phyloP scores from a whole-genome alignment of 2,329 filamentous ascomycete species.

The Neonectria ditissima region DNA sequence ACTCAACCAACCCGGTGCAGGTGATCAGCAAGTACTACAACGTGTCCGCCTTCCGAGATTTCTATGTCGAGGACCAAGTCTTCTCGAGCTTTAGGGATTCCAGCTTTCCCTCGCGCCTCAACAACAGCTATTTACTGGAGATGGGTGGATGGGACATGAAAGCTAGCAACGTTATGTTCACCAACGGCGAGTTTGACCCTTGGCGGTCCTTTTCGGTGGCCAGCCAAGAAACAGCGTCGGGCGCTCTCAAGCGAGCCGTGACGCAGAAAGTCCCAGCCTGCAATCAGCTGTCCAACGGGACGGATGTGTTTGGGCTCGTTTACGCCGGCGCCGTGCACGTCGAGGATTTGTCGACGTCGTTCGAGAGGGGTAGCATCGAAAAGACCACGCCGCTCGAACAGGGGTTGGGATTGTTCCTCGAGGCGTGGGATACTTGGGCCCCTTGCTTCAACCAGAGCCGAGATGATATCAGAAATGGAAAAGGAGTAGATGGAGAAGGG shows the following conservation, averaged over 20 bases:
- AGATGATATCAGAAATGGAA: constrained; percentile 27
- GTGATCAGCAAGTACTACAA: constrained; percentile 25
- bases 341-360: constrained; percentile 21
- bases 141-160: constrained; percentile 46
- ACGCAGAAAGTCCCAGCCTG: constrained; percentile 23
- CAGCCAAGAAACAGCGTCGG: constrained; percentile 19
- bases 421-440: constrained; percentile 29
- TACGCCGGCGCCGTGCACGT: constrained; percentile 27
- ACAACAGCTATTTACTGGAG: constrained; percentile 54
- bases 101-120: constrained; percentile 9
- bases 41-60: constrained; percentile 5
- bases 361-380: constrained; percentile 5
- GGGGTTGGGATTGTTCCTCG: constrained; percentile 28
- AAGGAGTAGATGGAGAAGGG: constrained; percentile 21
- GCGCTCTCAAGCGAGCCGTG: constrained; percentile 11
- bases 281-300: constrained; percentile 15
- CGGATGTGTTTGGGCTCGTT: constrained; percentile 28
- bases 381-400: constrained; percentile 18
- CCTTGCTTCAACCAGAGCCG: constrained; percentile 36
- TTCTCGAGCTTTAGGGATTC: constrained; percentile 14
- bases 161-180: constrained; percentile 44
- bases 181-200: constrained; percentile 47
- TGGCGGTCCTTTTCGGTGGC: constrained; percentile 39
- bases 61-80: not conserved
- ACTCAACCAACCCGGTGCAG: constrained; percentile 19